Evolutionary conservation across 345 rosid genomes (phyloP), one percentile per base, ranked within the genome.

Genomic region (Atalantia buxifolia): DNA sequence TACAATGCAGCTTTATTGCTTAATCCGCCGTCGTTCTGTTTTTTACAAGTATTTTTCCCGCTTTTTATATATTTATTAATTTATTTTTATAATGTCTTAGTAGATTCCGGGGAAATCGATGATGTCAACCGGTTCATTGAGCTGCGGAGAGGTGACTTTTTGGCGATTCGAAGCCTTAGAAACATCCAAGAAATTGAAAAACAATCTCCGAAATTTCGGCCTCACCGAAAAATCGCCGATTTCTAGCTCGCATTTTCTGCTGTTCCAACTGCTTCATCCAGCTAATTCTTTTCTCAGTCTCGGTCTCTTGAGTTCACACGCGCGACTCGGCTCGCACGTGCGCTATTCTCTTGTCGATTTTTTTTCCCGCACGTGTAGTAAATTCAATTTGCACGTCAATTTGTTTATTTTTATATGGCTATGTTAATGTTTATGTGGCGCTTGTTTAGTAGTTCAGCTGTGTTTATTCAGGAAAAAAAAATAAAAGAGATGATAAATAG

Each of bases 141-240:
- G 62, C 65, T 84, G 45, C 81, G 83, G 30, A 81, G 82, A 67
- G 86, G 86, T 76, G 90, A 88, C 72, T 81, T 85, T 33, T 28
- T 90, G 75, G 79, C 91, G 65, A 83, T 88, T 76, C 89, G 96
- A 59, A 93, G 92, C 89, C 75, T 89, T 80, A 86, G 92, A 84
- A 93, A 88, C 82, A 78, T 95, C 77, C 94, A 78, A 76, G 94
- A 87, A 80, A 73, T 86, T 9, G 87, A 81, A 24, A 86, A 80
- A 61, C 84, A 74, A 40, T 9, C 77, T 19, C 60, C 77, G 30
- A 88, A 82, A 82, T 81, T 81, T 67, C 90, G 90, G 62, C 72
- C 80, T 36, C 90, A 88, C 92, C 80, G 99, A 73, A 93, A 95
- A 90, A 74, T 87, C 57, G 96, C 92, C 77, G 88, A 85, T 76